Conservation (phyloP, 768 basidiomycete species). For the Kwoniella europaea region DNA sequence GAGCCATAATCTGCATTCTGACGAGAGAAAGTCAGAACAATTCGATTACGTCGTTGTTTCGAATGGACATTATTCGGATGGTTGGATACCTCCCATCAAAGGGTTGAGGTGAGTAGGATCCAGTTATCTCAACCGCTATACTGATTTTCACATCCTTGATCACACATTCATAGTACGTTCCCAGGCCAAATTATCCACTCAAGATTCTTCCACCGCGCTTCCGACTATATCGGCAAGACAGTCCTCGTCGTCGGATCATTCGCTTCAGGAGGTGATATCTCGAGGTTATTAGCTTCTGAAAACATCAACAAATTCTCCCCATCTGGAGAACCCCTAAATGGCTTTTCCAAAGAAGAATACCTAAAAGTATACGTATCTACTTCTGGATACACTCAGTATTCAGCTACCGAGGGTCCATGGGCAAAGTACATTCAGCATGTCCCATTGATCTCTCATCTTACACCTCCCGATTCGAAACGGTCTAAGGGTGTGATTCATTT, state of each 20-base stretch:
- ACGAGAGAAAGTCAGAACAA: slow-evolving; percentile 26
- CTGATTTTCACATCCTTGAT: neutral
- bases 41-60: slow-evolving; percentile 56
- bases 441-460: slow-evolving; percentile 41
- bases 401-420: slow-evolving; percentile 53
- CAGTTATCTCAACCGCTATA: no score
- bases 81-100: slow-evolving; percentile 52
- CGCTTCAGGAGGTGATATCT: slow-evolving; percentile 60
- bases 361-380: slow-evolving; percentile 50
- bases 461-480: slow-evolving; percentile 1
- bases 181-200: slow-evolving; percentile 55
- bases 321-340: slow-evolving; percentile 16
- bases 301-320: slow-evolving; percentile 24
- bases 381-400: slow-evolving; percentile 27
- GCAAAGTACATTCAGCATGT: slow-evolving; percentile 42
- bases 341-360: slow-evolving; percentile 4
- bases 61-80: slow-evolving; percentile 58
- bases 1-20: slow-evolving; percentile 4
- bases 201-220: slow-evolving; percentile 53
- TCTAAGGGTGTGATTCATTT: slow-evolving; percentile 47
- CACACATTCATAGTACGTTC: slow-evolving; percentile 39
- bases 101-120: slow-evolving; percentile 47
- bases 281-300: slow-evolving; percentile 36
- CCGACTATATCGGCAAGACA: slow-evolving; percentile 46
- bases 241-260: slow-evolving; percentile 59